Evolutionary conservation across 768 basidiomycete genomes (phyloP), one percentile per base, ranked within the genome.

Genomic region (Termitomyces sp.): DNA sequence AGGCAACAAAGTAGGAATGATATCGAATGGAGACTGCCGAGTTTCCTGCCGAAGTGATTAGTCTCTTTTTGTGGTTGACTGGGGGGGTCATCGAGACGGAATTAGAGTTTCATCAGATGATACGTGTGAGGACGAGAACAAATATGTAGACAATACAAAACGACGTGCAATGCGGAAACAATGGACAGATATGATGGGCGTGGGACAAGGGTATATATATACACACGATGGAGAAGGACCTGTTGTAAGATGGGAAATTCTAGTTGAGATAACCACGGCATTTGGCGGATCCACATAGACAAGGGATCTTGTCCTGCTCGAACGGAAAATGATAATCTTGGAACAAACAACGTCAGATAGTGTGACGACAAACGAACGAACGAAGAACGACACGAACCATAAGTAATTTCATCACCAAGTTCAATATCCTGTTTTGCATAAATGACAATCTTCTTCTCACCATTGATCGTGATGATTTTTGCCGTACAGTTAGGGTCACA

Each of bases 261-360:
- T 89, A 98, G 76, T 97, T 97, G 78, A 97, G 89, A 78, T 84
- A 96, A 60, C 94, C 94, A 67, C 95, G 89, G 75, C 95, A 98
- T 73, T 89, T 90, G 62, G 79, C 77, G 65, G 93, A 89, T 64
- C 95, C 88, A 66, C 93, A 96, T 28, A 94, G 78, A 77, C 93
- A 94, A 55, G 89, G 89, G 65, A 95, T 94, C 78, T 96, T 95
- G 76, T 95, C 94, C 72, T 97, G 92, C 75, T 99, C 97, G 68
- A 97, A 89, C 44, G 97, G 96, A 78, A 99, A 99, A 73, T 98
- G 95, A 74, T 99, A 99, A 76, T 99, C 94, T 94, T 66, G 5
- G 56, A 30, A 10, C 31, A 53, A 55, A 26, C 47, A 54, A 35
- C 42, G 42, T 38, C 37, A 45, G 33, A 17, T 15, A 42, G n/a